Conservation (phyloP, 805 yeast genomes). For the Hanseniaspora pseudoguilliermondii region DNA sequence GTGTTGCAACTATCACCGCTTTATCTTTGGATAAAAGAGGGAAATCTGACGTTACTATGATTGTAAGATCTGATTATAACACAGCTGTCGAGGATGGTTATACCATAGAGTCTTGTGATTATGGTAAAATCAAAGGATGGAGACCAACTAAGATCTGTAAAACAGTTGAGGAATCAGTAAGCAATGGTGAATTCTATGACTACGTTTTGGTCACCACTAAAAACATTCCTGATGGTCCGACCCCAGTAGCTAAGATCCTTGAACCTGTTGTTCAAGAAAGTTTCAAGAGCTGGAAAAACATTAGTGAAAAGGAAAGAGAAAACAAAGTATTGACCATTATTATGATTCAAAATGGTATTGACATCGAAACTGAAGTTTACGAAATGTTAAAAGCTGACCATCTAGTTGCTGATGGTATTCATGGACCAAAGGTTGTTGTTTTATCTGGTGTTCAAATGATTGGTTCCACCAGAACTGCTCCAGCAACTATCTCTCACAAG, state of each 20-base stretch:
- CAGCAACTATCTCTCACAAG: slow-evolving; percentile 13
- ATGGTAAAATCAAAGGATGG: slow-evolving; percentile 40
- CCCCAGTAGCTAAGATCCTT: slow-evolving; percentile 36
- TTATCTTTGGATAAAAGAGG: slow-evolving; percentile 41
- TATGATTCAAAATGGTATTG: slow-evolving; percentile 56
- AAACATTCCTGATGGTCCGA: slow-evolving; percentile 44
- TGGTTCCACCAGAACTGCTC: slow-evolving; percentile 18
- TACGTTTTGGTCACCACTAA: slow-evolving; percentile 50
- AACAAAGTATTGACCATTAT: slow-evolving; percentile 34
- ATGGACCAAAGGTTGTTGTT: slow-evolving; percentile 12
- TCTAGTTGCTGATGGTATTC: slow-evolving; percentile 11
- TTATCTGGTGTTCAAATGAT: slow-evolving; percentile 17
- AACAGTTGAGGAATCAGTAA: slow-evolving; percentile 32
- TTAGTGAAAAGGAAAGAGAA: slow-evolving; percentile 4
- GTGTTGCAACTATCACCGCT: slow-evolving; percentile 66
- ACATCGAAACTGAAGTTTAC: slow-evolving; percentile 41
- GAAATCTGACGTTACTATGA: slow-evolving; percentile 40
- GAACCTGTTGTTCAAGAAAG: slow-evolving; percentile 33
- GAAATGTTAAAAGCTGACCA: slow-evolving; percentile 16
- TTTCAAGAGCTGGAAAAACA: slow-evolving; percentile 6
- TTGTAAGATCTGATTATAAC: slow-evolving; percentile 50
- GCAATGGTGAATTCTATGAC: slow-evolving; percentile 32
- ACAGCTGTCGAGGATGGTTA: slow-evolving; percentile 37
- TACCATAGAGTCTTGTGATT: slow-evolving; percentile 43
- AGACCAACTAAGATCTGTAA: slow-evolving; percentile 35